A percentile compares a stretch with the other conserved stretches of the same genome.
phyloP scores from a whole-genome alignment of 257 asterid genomes.

The Penstemon newberryi region DNA sequence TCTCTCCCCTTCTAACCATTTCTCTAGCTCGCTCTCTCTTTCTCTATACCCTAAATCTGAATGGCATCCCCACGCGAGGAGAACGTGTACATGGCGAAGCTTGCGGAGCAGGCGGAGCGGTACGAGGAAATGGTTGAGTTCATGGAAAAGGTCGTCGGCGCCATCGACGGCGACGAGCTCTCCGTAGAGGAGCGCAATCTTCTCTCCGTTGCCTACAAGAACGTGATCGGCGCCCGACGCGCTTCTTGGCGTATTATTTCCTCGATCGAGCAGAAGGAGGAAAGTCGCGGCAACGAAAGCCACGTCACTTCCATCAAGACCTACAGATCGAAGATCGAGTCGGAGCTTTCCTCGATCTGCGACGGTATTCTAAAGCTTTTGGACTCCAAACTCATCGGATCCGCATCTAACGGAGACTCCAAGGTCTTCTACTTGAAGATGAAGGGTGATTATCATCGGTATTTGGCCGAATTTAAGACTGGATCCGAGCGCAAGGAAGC shows the following conservation, averaged over 20 bases:
- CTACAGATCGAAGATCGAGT: slow-evolving; percentile 61
- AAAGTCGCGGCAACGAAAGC: slow-evolving; percentile 56
- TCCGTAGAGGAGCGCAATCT: slow-evolving; percentile 62
- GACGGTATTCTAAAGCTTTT: slow-evolving; percentile 73
- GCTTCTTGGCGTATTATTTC: slow-evolving; percentile 59
- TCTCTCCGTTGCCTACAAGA: slow-evolving; percentile 56
- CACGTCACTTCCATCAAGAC: slow-evolving; percentile 51
- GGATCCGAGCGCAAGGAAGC: slow-evolving; percentile 58
- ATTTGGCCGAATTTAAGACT: slow-evolving; percentile 77
- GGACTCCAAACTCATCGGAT: slow-evolving; percentile 69
- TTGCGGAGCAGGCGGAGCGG: slow-evolving; percentile 93
- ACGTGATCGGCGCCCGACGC: slow-evolving; percentile 59
- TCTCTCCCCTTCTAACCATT: too few relatives aligned
- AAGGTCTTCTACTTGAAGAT: slow-evolving; percentile 90
- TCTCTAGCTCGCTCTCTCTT: slow-evolving; percentile 11
- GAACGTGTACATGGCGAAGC: slow-evolving; percentile 83
- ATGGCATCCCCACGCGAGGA: slow-evolving; percentile 88
- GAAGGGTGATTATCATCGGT: slow-evolving; percentile 88
- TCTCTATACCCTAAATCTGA: slow-evolving; percentile 25
- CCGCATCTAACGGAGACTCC: slow-evolving; percentile 66
- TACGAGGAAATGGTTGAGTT: slow-evolving; percentile 92
- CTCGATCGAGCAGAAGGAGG: slow-evolving; percentile 62
- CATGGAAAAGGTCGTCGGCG: slow-evolving; percentile 85
- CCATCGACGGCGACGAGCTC: slow-evolving; percentile 60
- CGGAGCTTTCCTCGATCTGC: slow-evolving; percentile 72